Evolutionary conservation across 2,329 filamentous ascomycete species (phyloP), one percentile per base, ranked within the genome.

Genomic region (Fusarium nanum): DNA sequence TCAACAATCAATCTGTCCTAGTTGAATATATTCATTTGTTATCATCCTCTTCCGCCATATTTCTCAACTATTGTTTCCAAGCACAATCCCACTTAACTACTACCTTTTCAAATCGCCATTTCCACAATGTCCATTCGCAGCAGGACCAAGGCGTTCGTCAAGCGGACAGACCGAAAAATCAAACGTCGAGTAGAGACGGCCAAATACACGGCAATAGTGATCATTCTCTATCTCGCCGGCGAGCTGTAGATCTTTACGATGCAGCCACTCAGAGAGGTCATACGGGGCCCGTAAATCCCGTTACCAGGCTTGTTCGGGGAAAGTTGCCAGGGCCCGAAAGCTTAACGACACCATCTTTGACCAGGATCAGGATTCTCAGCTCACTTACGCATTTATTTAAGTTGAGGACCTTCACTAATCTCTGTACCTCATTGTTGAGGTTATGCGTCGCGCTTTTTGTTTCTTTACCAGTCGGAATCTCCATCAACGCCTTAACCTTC

Each of bases 21-120:
- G 13, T 16, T 32, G 6, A 4, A 7, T 8, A 16, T 34, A 7
- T 5, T 34, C 30, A 1, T 34, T 16, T 34, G 7, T 34, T 34
- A 34, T 5, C 30, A 16, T 34, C 14, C 27, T 27, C 9, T 10
- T 18, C 5, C 16, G 25, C 25, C 25, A 25, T 25, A 25, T 25
- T 25, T 7, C 25, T 25, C 25, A 25, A 25, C 7, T 25, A 25
- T 27, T 27, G 27, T 27, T 27, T 27, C 11, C 34, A 37, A 37
- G 9, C 6, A 37, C 34, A 2, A n/a, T 37, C 3, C 3, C 18
- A 37, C 18, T 6, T 1, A 37, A 37, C 6, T 6, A n/a, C 34
- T 18, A 11, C 3, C 10, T 12, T 10, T 11, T n/a, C 34, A 0
- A 0, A 37, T 11, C 18, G 7, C 3, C 34, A 37, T 6, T 37